Percentiles rank a stretch among this genome's conserved stretches.
These are phyloP conservation scores for Xylariaceae sp. DNA, from an alignment of 2,329 filamentous ascomycete genomes.

Conservation along the genomic window DNA sequence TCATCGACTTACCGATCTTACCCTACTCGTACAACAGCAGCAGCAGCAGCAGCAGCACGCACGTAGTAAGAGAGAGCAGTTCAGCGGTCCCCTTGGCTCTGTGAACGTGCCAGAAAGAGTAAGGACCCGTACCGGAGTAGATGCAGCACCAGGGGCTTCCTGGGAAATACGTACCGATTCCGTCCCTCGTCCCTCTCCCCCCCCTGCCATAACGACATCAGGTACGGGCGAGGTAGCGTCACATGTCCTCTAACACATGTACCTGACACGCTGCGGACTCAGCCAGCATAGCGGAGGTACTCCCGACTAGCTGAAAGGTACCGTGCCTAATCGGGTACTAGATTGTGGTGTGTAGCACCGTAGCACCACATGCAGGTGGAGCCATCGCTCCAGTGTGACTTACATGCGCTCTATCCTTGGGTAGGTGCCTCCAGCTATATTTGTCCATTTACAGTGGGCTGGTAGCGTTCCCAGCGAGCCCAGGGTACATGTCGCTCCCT, in stretches of 20 bases:
- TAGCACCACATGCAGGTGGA: not conserved
- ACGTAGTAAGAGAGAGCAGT: slow-evolving; percentile 19
- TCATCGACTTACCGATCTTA: no score
- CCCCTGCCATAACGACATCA: not conserved
- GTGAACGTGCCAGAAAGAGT: slow-evolving; percentile 18
- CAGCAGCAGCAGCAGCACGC: not conserved
- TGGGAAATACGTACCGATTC: not conserved
- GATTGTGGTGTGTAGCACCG: not conserved
- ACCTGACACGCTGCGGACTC: slow-evolving; percentile 5
- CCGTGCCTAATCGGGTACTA: not conserved
- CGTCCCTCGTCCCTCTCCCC: no score
- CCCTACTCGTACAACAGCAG: no score
- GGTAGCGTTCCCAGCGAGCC: not conserved
- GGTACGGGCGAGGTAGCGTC: not conserved
- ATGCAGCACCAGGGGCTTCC: slow-evolving; percentile 14
- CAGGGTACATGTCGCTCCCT: not conserved
- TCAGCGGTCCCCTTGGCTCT: slow-evolving; percentile 21
- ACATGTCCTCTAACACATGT: not conserved
- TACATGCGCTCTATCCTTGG: not conserved
- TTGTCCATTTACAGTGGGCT: not conserved
- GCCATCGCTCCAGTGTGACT: not conserved
- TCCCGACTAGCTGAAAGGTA: not conserved
- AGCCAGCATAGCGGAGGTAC: not conserved
- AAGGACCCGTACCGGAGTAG: slow-evolving; percentile 15
- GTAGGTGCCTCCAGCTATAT: not conserved